Conservation (phyloP, 169 alveolate species). For the Plasmodium chabaudi region DNA sequence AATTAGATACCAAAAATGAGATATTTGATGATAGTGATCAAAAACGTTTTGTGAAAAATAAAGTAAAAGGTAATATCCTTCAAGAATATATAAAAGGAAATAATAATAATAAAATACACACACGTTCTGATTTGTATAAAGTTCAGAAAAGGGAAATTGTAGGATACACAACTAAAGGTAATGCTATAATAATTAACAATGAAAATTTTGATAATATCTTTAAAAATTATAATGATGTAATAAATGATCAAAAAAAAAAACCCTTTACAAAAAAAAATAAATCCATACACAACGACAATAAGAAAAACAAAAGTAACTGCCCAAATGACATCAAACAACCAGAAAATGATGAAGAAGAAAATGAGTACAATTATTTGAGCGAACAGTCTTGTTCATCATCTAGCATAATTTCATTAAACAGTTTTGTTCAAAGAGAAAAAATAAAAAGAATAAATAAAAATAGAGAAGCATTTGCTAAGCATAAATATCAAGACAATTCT, state of each 20-base stretch:
- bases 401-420: slow-evolving; percentile 62
- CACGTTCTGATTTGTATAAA: neutral
- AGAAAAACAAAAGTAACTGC: neutral
- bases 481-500: slow-evolving; percentile 58
- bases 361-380: slow-evolving; percentile 24
- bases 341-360: neutral
- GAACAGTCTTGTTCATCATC: slow-evolving; percentile 63
- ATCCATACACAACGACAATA: neutral
- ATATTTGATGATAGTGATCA: neutral
- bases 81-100: slow-evolving; percentile 20
- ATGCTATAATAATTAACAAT: slow-evolving; percentile 61
- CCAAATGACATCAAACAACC: neutral
- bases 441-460: slow-evolving; percentile 35
- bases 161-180: slow-evolving; percentile 60
- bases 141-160: slow-evolving; percentile 37
- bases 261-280: neutral
- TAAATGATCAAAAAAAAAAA: neutral
- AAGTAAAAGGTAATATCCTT: slow-evolving; percentile 14
- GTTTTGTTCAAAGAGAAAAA: slow-evolving; percentile 31
- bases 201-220: slow-evolving; percentile 41
- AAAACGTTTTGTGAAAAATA: neutral
- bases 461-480: slow-evolving; percentile 54
- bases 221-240: slow-evolving; percentile 4
- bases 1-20: neutral
- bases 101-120: neutral